phyloP scores from a whole-genome alignment of 1,284 basidiomycete genomes.

The Jaminaea rosea region DNA sequence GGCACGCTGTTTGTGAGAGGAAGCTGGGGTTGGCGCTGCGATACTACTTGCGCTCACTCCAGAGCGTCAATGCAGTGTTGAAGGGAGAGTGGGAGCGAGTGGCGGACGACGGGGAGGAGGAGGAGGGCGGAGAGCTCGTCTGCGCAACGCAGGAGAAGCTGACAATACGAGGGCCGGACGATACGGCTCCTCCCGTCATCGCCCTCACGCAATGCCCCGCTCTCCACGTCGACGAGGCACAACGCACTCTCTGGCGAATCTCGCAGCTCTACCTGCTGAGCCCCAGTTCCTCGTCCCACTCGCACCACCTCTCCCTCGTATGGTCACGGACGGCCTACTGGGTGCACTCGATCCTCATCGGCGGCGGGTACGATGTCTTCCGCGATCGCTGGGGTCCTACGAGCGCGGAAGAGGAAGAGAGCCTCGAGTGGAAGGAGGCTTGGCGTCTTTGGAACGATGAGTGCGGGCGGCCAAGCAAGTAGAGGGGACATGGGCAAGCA shows the following conservation, averaged over 20 bases:
- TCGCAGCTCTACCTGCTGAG: slow-evolving; percentile 21
- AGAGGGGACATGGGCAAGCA: too few species aligned
- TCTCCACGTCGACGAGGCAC: slow-evolving; percentile 33
- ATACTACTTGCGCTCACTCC: not conserved
- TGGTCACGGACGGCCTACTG: slow-evolving; percentile 21
- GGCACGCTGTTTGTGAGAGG: slow-evolving; percentile 10
- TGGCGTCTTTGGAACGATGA: not conserved
- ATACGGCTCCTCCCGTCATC: not conserved
- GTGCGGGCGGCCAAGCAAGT: too few species aligned
- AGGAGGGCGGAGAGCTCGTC: not conserved
- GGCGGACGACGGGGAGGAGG: too few species aligned
- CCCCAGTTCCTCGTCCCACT: too few species aligned
- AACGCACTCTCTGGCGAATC: not conserved
- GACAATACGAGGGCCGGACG: too few species aligned
- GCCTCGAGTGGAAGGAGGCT: not conserved
- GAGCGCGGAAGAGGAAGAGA: not conserved
- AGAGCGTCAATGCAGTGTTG: not conserved
- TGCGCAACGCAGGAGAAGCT: not conserved
- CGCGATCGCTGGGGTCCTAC: slow-evolving; percentile 24
- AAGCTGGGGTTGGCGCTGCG: not conserved
- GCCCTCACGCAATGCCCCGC: slow-evolving; percentile 20
- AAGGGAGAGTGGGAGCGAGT: too few species aligned
- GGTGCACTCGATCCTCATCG: slow-evolving; percentile 35
- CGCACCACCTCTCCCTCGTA: not conserved
- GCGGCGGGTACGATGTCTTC: slow-evolving; percentile 32